Percentiles rank a stretch among this genome's conserved stretches.
These are phyloP conservation scores for Boehmeria nivea DNA, from an alignment of 306 rosid species.

Conservation along the genomic window DNA sequence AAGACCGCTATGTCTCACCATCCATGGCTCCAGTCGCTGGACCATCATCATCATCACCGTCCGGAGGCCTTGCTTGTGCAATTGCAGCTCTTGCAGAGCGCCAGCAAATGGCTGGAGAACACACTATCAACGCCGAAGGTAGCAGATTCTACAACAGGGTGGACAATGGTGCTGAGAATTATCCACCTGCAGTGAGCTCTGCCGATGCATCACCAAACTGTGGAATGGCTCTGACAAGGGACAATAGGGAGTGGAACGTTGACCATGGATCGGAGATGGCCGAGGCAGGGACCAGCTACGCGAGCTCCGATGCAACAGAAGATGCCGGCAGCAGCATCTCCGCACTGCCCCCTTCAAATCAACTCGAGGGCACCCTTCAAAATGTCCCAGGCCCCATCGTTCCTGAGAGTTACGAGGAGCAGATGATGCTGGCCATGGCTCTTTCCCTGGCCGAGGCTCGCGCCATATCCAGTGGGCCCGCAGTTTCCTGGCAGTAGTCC, in stretches of 20 bases:
- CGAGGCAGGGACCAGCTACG: conserved; percentile 54
- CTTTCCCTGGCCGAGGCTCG: conserved; percentile 88
- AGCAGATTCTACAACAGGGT: conserved; percentile 51
- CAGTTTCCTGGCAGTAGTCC: conserved; percentile 71
- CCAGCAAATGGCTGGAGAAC: conserved; percentile 68
- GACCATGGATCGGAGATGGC: conserved; percentile 49
- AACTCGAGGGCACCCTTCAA: conserved; percentile 46
- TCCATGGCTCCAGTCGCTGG: conserved; percentile 41
- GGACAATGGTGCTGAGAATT: conserved; percentile 38
- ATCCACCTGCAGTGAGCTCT: conserved; percentile 43
- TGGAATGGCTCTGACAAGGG: conserved; percentile 29
- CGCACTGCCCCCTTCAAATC: conserved; percentile 38
- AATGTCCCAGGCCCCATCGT: conserved; percentile 45
- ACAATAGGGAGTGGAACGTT: conserved; percentile 52
- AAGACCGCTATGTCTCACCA: conserved; percentile 41
- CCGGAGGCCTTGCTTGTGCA: conserved; percentile 95
- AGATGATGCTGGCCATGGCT: conserved; percentile 98
- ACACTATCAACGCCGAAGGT: conserved; percentile 35
- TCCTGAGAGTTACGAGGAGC: conserved; percentile 95
- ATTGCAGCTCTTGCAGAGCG: conserved; percentile 98
- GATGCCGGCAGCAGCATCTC: conserved; percentile 34
- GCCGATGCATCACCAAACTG: conserved; percentile 35
- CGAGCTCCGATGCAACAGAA: conserved; percentile 49
- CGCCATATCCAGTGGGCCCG: conserved; percentile 50
- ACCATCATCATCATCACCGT: conserved; percentile 71